Evolutionary conservation across 495 filamentous ascomycete genomes (phyloP).

Genomic region (Neurospora sp.): DNA sequence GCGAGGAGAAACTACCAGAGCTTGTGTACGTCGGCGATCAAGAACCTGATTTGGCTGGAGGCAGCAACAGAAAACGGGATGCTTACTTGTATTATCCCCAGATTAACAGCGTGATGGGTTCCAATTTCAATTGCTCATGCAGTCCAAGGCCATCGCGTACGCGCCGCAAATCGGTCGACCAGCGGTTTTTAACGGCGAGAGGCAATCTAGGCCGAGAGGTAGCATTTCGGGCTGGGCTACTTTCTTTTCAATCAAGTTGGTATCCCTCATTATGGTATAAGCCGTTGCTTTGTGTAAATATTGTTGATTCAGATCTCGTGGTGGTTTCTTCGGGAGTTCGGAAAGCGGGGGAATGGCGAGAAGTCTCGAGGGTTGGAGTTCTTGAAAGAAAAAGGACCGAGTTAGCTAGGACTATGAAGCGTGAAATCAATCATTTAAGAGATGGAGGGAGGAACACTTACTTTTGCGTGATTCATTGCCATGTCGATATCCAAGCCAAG

Average conservation of each 20-base stretch:
- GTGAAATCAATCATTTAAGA: background rate
- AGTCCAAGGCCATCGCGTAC: background rate
- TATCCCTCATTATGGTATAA: background rate
- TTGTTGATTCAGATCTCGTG: background rate
- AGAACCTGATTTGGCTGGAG: background rate
- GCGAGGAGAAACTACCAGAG: background rate
- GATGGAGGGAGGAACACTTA: background rate
- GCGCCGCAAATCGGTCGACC: background rate
- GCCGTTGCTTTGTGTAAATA: background rate
- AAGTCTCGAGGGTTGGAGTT: background rate
- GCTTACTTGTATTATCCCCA: background rate
- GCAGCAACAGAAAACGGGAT: background rate
- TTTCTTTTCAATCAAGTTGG: background rate
- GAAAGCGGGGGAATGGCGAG: background rate
- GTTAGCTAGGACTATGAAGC: background rate
- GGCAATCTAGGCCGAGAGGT: background rate
- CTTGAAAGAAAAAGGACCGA: background rate
- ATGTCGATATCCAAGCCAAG: background rate
- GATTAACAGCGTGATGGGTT: background rate
- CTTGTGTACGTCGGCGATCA: background rate
- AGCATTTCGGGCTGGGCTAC: background rate
- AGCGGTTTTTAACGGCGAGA: background rate
- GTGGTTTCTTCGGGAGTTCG: background rate
- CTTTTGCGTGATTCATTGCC: background rate
- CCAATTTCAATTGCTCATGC: background rate